Evolutionary conservation across 2,329 filamentous ascomycete species (phyloP).

Genomic region (Sporothrix sp.): DNA sequence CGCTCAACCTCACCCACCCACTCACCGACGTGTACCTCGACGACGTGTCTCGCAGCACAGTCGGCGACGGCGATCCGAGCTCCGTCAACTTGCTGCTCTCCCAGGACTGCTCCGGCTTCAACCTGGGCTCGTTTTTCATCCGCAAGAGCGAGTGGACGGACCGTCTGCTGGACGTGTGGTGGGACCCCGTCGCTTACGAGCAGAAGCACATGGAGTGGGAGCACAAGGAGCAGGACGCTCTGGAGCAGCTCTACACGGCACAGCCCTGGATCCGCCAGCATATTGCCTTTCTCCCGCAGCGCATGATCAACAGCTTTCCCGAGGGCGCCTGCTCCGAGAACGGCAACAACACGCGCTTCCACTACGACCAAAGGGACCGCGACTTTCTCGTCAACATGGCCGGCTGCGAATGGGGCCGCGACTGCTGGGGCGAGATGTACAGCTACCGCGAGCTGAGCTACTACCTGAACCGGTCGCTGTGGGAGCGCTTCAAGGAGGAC

Average conservation of each 20-base stretch:
- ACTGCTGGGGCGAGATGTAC: slow-evolving; percentile 98
- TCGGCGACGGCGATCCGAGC: slow-evolving; percentile 65
- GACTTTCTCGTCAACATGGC: slow-evolving; percentile 99
- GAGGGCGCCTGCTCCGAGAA: slow-evolving; percentile 77
- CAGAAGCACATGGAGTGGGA: slow-evolving; percentile 99
- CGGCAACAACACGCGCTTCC: slow-evolving; percentile 63
- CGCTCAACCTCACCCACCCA: slow-evolving; percentile 85
- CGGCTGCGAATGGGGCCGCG: slow-evolving; percentile 89
- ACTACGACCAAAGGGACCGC: slow-evolving; percentile 75
- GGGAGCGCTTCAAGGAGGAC: slow-evolving; percentile 68
- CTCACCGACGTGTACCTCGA: slow-evolving; percentile 67
- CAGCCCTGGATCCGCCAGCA: slow-evolving; percentile 90
- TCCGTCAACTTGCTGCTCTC: slow-evolving; percentile 84
- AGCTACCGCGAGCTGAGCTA: slow-evolving; percentile 87
- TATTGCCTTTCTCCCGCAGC: slow-evolving; percentile 80
- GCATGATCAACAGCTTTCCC: slow-evolving; percentile 91
- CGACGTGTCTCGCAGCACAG: slow-evolving; percentile 55
- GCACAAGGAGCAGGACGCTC: slow-evolving; percentile 93
- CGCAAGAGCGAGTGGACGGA: slow-evolving; percentile 82
- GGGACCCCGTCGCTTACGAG: slow-evolving; percentile 95
- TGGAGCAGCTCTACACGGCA: slow-evolving; percentile 82
- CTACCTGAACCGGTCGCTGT: slow-evolving; percentile 71
- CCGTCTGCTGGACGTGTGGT: slow-evolving; percentile 88
- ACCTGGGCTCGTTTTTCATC: slow-evolving; percentile 90
- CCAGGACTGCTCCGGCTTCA: slow-evolving; percentile 94